Conservation (phyloP, 2,329 filamentous ascomycete genomes). For the Paecilomyces variotii region DNA sequence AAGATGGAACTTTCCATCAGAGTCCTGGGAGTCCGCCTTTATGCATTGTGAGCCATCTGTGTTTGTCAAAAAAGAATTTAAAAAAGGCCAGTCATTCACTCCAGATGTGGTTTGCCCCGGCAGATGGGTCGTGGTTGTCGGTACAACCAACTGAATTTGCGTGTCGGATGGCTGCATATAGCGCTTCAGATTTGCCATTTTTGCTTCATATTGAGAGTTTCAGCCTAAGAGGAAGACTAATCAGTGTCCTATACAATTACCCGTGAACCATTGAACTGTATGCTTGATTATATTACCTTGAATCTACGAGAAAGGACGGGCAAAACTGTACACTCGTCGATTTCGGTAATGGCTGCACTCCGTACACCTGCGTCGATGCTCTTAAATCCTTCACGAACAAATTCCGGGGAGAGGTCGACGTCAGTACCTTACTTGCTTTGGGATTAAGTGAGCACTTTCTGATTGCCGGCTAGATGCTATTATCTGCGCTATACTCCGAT, state of each 20-base stretch:
- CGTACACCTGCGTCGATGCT: background rate
- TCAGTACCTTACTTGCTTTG: background rate
- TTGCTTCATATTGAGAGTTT: background rate
- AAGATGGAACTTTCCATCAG: background rate
- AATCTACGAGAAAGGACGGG: background rate
- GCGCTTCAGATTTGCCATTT: background rate
- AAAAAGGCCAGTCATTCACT: background rate
- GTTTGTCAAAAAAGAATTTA: background rate
- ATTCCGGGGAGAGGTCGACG: background rate
- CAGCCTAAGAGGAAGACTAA: background rate
- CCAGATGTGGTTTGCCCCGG: background rate
- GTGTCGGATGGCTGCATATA: conserved; percentile 1
- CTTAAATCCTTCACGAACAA: background rate
- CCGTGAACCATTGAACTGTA: background rate
- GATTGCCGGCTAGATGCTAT: too few species aligned
- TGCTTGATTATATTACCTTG: background rate
- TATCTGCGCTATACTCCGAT: too few species aligned
- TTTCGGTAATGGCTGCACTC: background rate
- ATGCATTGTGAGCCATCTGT: background rate
- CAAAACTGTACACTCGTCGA: background rate
- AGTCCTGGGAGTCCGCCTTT: background rate
- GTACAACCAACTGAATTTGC: conserved; percentile 1
- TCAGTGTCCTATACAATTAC: background rate
- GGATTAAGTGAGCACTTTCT: too few species aligned
- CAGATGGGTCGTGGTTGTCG: background rate